A percentile compares a stretch with the other conserved stretches of the same genome.
Conservation (phyloP, 352 stramenopile species). For the Phytophthora sp. region DNA sequence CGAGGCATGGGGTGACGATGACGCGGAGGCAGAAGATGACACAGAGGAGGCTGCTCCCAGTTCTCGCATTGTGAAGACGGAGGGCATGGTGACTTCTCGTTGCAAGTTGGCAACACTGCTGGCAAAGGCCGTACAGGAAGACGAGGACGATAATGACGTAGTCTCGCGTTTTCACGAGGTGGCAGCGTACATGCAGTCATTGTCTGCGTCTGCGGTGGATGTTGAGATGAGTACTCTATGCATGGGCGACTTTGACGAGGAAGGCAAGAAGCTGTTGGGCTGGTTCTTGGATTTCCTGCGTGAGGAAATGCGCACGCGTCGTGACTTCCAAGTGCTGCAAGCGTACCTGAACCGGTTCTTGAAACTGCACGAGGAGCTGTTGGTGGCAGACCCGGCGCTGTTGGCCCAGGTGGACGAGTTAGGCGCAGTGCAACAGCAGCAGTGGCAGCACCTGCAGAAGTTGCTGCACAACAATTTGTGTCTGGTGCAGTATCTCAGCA, state of each 20-base stretch:
- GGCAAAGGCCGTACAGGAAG: conserved; percentile 33
- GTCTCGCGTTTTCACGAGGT: conserved; percentile 53
- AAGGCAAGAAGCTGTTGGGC: conserved; percentile 68
- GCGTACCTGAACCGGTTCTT: conserved; percentile 89
- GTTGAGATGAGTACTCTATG: conserved; percentile 86
- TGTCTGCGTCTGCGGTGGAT: conserved; percentile 78
- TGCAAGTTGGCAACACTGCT: conserved; percentile 76
- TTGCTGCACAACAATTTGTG: conserved; percentile 88
- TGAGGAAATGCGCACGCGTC: conserved; percentile 66
- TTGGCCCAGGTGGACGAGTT: conserved; percentile 64
- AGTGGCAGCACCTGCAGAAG: conserved; percentile 85
- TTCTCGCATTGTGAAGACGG: conserved; percentile 76
- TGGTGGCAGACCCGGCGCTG: conserved; percentile 61
- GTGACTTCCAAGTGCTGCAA: conserved; percentile 83
- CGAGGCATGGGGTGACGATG: conserved; percentile 65
- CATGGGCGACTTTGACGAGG: conserved; percentile 82
- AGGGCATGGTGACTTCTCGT: conserved; percentile 71
- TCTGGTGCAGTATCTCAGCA: conserved; percentile 88
- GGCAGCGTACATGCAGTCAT: conserved; percentile 66
- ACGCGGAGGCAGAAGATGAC: conserved; percentile 30
- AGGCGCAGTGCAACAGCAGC: conserved; percentile 64
- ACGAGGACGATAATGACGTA: conserved; percentile 10
- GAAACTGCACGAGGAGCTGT: conserved; percentile 81
- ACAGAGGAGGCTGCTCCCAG: conserved; percentile 31
- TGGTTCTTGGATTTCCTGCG: conserved; percentile 73